phyloP scores from a whole-genome alignment of 495 filamentous ascomycete genomes.

The Aspergillus campestris region DNA sequence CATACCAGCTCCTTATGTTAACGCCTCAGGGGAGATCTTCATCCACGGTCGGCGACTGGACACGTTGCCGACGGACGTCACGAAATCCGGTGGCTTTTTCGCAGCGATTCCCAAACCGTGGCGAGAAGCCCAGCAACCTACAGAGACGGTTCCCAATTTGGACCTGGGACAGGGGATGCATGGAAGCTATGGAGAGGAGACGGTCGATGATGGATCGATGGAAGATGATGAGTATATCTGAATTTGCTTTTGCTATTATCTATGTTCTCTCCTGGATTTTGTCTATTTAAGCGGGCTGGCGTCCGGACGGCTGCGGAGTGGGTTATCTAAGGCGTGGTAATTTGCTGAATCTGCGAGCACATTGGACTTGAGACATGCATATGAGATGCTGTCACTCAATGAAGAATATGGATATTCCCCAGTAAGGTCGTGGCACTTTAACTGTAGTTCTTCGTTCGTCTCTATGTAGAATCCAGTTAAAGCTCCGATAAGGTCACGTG shows the following conservation, averaged over 20 bases:
- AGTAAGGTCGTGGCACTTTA: too few species aligned
- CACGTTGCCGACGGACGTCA: constrained; percentile 5
- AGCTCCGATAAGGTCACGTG: neutral
- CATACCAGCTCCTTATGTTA: constrained; percentile 17
- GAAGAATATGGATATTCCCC: too few species aligned
- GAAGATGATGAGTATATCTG: constrained; percentile 31
- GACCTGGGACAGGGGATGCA: neutral
- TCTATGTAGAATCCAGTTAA: too few species aligned
- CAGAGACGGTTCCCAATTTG: constrained; percentile 6
- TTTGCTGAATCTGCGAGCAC: too few species aligned
- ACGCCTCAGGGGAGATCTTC: constrained; percentile 26
- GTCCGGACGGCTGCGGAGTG: too few species aligned
- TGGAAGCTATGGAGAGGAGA: constrained; percentile 1
- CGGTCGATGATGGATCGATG: constrained; percentile 18
- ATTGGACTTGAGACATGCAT: too few species aligned
- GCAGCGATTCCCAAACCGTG: constrained; percentile 5
- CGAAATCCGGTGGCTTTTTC: constrained; percentile 12
- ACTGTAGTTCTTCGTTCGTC: too few species aligned
- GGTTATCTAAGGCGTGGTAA: too few species aligned
- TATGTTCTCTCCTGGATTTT: neutral
- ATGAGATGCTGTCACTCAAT: too few species aligned
- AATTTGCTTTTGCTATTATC: neutral
- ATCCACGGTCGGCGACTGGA: constrained; percentile 24
- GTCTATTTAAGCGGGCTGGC: too few species aligned
- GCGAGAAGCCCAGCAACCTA: constrained; percentile 8